Base-by-base conservation (phyloP, 306 rosid genomes). In the Vachellia pachyceras region DNA sequence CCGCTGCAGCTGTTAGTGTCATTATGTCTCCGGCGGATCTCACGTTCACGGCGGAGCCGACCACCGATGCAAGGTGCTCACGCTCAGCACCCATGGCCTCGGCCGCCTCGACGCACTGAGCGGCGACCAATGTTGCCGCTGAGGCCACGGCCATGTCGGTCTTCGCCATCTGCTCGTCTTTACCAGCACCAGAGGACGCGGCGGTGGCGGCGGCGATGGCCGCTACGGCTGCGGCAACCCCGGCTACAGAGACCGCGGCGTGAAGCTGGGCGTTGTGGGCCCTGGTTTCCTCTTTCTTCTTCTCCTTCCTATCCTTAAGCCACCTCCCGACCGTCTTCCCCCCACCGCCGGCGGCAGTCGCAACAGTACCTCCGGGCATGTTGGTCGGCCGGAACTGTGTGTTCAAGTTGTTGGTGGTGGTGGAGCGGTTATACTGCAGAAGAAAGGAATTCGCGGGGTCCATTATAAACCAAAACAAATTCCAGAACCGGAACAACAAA, bases 91-190 rank as follows among this genome's bases (percentile, higher is more conserved):
- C 99, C 89, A 96, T 47, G 0, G 94, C 94, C 80, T 96, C 99
- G 0, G 99, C 99, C 0, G 92, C 94, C 86, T 96, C 99, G 1
- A 93, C 98, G 12, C 99, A 96, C 68, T 96, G 99, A 4, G 99
- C 97, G 0, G 99, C 99, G 0, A 96, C 98, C 44, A 96, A 55
- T 0, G 98, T 96, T 0, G 99, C 98, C 0, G 99, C 99, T 6
- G 99, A 93, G 1, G 98, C 99, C 64, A 96, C 92, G 0, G 99
- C 99, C 83, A 90, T 85, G 77, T 96, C 94, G 0, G 97, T 96
- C 82, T 92, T 96, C 0, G 92, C 88, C 89, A 83, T 82, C 67
- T 88, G 90, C 82, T 93, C 94, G 0, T 94, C 98, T 18, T 93
- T 88, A 0, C 90, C 78, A 0, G 90, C 37, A 7, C 89, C 88